phyloP scores from a whole-genome alignment of 441 rosid species.

The Arabidopsis hybrid region DNA sequence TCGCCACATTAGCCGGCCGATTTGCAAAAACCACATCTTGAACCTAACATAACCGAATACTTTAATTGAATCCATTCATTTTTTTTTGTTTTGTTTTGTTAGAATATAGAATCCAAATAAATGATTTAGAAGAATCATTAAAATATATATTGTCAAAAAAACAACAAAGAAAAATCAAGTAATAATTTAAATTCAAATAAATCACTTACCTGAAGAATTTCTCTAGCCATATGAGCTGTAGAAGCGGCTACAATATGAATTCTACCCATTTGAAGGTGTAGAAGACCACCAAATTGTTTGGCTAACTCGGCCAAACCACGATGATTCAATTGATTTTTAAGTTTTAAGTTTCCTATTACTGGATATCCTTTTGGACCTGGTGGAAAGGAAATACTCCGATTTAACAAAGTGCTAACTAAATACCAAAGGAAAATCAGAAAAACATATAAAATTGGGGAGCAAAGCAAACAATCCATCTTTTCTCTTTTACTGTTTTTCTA shows the following conservation, averaged over 20 bases:
- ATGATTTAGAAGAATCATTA: neutral
- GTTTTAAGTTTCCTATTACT: conserved; percentile 54
- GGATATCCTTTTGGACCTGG: conserved; percentile 64
- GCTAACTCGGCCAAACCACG: conserved; percentile 59
- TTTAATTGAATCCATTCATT: neutral
- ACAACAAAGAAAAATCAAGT: neutral
- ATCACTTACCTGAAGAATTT: conserved; percentile 50
- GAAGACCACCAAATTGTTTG: conserved; percentile 53
- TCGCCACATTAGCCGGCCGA: conserved; percentile 64
- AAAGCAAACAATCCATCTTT: conserved; percentile 37
- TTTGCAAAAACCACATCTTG: conserved; percentile 60
- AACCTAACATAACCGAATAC: conserved; percentile 22
- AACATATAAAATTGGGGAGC: conserved; percentile 23
- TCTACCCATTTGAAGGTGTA: conserved; percentile 69
- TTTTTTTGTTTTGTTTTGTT: neutral
- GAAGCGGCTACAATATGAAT: conserved; percentile 62
- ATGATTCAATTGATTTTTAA: conserved; percentile 58
- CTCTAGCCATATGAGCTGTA: conserved; percentile 55
- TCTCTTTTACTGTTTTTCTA: neutral
- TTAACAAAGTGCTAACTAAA: conserved; percentile 6
- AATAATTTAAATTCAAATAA: neutral
- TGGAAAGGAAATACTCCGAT: conserved; percentile 43
- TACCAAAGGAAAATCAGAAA: conserved; percentile 21
- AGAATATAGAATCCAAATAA: too few species aligned
- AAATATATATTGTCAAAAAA: too few species aligned